phyloP scores from a whole-genome alignment of 306 rosid species.

The Vigna radiata region DNA sequence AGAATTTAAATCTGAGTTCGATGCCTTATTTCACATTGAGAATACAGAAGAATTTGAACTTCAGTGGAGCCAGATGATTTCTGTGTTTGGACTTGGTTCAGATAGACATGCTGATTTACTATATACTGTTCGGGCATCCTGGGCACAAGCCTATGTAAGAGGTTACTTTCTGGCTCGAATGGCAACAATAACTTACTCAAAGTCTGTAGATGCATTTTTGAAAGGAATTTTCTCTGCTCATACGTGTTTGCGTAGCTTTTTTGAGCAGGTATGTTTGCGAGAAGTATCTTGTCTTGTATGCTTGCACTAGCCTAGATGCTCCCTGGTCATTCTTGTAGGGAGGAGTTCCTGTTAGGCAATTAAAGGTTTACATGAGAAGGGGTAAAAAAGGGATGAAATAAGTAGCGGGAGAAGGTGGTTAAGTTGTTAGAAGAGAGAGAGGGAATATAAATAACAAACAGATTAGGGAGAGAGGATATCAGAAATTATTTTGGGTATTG shows the following conservation, averaged over 20 bases:
- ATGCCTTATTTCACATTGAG: constrained; percentile 72
- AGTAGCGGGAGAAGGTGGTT: no score
- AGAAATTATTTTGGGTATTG: no score
- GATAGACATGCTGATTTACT: constrained; percentile 76
- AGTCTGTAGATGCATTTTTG: constrained; percentile 69
- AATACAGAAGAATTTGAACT: constrained; percentile 80
- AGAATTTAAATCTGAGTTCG: constrained; percentile 83
- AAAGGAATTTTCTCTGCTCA: constrained; percentile 70
- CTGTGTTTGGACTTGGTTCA: constrained; percentile 69
- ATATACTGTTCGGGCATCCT: constrained; percentile 65
- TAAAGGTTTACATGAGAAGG: no score
- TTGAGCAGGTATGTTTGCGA: constrained; percentile 73
- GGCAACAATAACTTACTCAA: constrained; percentile 65
- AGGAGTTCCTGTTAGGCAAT: no score
- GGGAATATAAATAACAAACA: no score
- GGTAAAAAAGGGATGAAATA: no score
- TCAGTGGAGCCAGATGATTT: constrained; percentile 85
- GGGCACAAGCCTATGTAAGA: constrained; percentile 78
- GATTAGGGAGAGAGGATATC: no score
- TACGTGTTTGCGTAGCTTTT: constrained; percentile 82
- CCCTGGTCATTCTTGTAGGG: constrained; percentile 4
- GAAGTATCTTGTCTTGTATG: constrained; percentile 1
- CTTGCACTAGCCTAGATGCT: constrained; percentile 21
- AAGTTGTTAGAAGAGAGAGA: no score
- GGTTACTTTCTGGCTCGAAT: constrained; percentile 84